A percentile compares a stretch with the other conserved stretches of the same genome.
Conservation (phyloP, 2,329 filamentous ascomycete species). For the Hymenoscyphus scutula region DNA sequence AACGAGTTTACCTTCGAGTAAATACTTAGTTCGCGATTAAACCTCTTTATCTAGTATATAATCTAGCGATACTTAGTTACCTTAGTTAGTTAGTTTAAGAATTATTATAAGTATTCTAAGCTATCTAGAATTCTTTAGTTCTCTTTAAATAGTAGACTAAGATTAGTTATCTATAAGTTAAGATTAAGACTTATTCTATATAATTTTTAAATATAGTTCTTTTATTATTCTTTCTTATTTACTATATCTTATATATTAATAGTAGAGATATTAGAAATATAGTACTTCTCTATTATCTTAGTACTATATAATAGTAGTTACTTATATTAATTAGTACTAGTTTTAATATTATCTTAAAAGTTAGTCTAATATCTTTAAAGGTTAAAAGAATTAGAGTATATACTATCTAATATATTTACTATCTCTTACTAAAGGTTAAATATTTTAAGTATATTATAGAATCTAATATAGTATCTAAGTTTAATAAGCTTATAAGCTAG, state of each 20-base stretch:
- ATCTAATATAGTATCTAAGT: conserved; percentile 1
- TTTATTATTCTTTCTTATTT: not conserved
- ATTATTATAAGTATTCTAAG: not conserved
- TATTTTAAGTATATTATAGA: conserved; percentile 1
- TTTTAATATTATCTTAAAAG: not conserved
- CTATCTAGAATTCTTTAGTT: conserved; percentile 1
- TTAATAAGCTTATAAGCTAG: conserved; percentile 4
- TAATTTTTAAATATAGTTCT: conserved; percentile 4
- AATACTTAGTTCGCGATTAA: too few species aligned
- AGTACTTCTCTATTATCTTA: not conserved
- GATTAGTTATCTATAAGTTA: not conserved
- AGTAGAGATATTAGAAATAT: conserved; percentile 2
- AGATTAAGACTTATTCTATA: conserved; percentile 3
- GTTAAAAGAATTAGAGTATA: not conserved
- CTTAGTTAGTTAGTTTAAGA: too few species aligned
- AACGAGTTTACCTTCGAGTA: too few species aligned
- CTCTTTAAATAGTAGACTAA: conserved; percentile 5
- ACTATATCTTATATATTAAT: not conserved
- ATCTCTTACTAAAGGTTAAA: not conserved
- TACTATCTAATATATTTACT: not conserved
- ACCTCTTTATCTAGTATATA: too few species aligned
- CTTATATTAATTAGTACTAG: conserved; percentile 2
- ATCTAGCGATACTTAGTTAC: too few species aligned
- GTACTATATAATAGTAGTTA: conserved; percentile 1
- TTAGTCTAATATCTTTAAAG: not conserved